Evolutionary conservation across 495 filamentous ascomycete genomes (phyloP).

Genomic region (Neurospora tetrasperma): DNA sequence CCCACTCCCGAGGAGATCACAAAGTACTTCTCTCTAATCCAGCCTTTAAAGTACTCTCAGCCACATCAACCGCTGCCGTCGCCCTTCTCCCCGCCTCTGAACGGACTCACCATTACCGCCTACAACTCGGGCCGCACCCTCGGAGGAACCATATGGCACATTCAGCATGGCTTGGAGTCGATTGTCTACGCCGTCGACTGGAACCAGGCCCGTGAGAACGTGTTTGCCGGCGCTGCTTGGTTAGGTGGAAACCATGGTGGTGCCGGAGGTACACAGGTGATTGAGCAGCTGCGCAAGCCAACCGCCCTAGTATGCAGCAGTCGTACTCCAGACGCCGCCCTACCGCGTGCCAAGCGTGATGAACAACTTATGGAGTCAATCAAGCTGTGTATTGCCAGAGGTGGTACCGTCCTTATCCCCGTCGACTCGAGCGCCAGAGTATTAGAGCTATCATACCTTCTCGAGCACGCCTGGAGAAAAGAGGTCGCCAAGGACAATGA

Average conservation of each 20-base stretch:
- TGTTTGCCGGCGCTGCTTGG: slow-evolving; percentile 87
- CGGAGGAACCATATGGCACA: slow-evolving; percentile 97
- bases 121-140: slow-evolving; percentile 95
- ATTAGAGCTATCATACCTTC: slow-evolving; percentile 81
- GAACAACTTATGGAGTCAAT: slow-evolving; percentile 77
- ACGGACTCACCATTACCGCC: slow-evolving; percentile 90
- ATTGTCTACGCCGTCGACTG: slow-evolving; percentile 97
- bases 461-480: slow-evolving; percentile 81
- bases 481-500: slow-evolving; percentile 48
- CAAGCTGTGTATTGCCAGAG: slow-evolving; percentile 60
- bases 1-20: slow-evolving; percentile 83
- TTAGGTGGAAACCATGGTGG: slow-evolving; percentile 66
- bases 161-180: slow-evolving; percentile 92
- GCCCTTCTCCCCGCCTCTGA: slow-evolving; percentile 75
- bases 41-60: slow-evolving; percentile 92
- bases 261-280: slow-evolving; percentile 67
- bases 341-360: slow-evolving; percentile 67
- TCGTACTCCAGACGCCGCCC: slow-evolving; percentile 60
- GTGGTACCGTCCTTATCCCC: slow-evolving; percentile 90
- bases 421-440: slow-evolving; percentile 91
- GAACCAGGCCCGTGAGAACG: slow-evolving; percentile 92
- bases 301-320: slow-evolving; percentile 88
- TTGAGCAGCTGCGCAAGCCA: slow-evolving; percentile 85
- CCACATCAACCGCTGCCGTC: slow-evolving; percentile 80
- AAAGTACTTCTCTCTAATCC: slow-evolving; percentile 83